Base-by-base conservation (phyloP, 1,284 basidiomycete genomes). In the Ceratobasidium sp. region DNA sequence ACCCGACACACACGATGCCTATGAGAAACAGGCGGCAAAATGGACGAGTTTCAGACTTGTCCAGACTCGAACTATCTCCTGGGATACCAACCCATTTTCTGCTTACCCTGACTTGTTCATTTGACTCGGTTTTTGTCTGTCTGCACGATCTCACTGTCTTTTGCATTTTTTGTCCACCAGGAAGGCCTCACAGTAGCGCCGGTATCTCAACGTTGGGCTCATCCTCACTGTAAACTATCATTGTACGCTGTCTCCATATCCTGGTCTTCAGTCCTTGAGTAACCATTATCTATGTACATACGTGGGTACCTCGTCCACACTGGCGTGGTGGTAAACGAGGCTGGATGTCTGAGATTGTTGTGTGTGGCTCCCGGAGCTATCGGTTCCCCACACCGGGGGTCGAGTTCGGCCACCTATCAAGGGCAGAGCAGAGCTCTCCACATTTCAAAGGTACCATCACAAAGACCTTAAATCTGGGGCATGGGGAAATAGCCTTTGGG, bases 161-260 rank as follows among this genome's bases (percentile, higher is more conserved):
- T 54, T 49, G 37, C 49, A 39, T 53, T 39, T 68, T 31, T 53
- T 68, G 34, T 41, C 14, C 58, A 51, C 49, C 43, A 31, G 24
- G 69, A 46, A 37, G 43, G 69, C 53, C 69, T 71, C n/a, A 46
- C 58, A 58, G 27, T 43, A 31, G 58, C 46, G 37, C 53, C 46
- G 41, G 69, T 62, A 48, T 62, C 41, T 71, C 59, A 56, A 31
- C 46, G 56, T 72, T 27, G 53, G 69, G 69, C 58, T 48, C 58
- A 62, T 72, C 58, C 56, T 58, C 62, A 64, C 34, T 72, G 69
- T 72, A 72, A 72, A 61, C 54, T 72, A 72, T 72, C 56, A 62
- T 24, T 61, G 66, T 69, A 69, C 66, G 54, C 34, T 58, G 53
- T 71, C 27, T 56, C 66, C 69, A 37, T 56, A 49, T 49, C 43